These are phyloP conservation scores for Cadophora luteo-olivacea DNA, from an alignment of 2,329 filamentous ascomycete genomes.

Conservation along the genomic window DNA sequence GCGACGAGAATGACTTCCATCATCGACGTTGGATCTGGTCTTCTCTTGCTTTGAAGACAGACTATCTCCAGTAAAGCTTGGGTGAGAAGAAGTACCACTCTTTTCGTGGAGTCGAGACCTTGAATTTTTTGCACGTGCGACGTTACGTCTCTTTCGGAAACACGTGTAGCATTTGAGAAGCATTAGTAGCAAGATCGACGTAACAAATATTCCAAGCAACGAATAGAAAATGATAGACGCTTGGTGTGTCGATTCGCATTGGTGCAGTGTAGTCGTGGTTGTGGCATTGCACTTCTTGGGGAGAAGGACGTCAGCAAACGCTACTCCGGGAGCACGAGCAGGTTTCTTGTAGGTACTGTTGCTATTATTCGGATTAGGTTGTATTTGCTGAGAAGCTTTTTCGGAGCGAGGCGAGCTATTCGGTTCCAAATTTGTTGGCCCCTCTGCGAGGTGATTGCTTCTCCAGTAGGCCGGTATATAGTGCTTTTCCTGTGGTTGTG, in stretches of 20 bases:
- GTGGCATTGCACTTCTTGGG: constrained; percentile 15
- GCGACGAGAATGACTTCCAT: neutral
- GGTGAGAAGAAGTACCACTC: constrained; percentile 15
- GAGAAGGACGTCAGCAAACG: neutral
- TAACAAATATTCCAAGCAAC: constrained; percentile 2
- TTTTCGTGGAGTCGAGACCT: constrained; percentile 7
- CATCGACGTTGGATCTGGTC: neutral
- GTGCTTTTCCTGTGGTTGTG: neutral
- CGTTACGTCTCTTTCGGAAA: neutral
- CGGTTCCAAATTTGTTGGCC: neutral
- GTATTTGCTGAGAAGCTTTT: neutral
- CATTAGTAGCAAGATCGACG: constrained; percentile 3
- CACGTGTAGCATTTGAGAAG: constrained; percentile 12
- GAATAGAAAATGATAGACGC: constrained; percentile 17
- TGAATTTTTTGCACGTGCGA: neutral
- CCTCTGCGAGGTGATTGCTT: neutral
- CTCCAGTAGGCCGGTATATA: constrained; percentile 18
- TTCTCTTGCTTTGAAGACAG: constrained; percentile 16
- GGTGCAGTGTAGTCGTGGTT: neutral
- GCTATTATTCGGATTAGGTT: neutral
- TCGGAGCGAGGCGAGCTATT: neutral
- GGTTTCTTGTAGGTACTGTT: neutral
- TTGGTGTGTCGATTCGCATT: constrained; percentile 15
- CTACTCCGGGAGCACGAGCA: neutral
- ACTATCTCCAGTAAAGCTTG: constrained; percentile 18